Evolutionary conservation across 345 rosid genomes (phyloP).

Genomic region (Toxicodendron radicans): DNA sequence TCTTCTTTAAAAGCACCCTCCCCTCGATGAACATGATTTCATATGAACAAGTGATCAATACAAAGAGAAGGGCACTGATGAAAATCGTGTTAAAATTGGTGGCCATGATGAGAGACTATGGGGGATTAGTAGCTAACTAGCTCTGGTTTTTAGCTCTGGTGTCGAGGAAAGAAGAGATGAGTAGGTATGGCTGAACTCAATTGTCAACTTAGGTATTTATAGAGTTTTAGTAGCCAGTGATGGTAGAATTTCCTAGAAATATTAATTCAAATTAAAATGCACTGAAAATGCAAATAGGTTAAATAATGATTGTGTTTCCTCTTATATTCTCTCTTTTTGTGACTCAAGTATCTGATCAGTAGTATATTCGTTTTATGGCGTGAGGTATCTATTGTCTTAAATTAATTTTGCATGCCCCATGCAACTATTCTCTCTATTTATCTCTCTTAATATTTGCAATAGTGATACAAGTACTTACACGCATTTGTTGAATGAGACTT

Average conservation of each 20-base stretch:
- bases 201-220: constrained; percentile 29
- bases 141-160: no score
- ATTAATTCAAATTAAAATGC: background rate
- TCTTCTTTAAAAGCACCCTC: constrained; percentile 19
- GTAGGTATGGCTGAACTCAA: constrained; percentile 18
- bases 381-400: background rate
- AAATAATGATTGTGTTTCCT: constrained; percentile 31
- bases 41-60: constrained; percentile 14
- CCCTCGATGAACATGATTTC: constrained; percentile 25
- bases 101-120: constrained; percentile 23
- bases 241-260: constrained; percentile 2
- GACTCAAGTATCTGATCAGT: constrained; percentile 6
- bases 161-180: background rate
- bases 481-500: constrained; percentile 26
- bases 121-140: background rate
- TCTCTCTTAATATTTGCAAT: background rate
- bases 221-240: constrained; percentile 13
- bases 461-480: background rate
- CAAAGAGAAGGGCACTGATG: constrained; percentile 17
- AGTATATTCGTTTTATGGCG: constrained; percentile 8
- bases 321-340: constrained; percentile 17
- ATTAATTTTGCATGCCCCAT: constrained; percentile 47
- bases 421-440: constrained; percentile 26
- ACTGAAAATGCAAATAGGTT: constrained; percentile 9
- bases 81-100: constrained; percentile 22